phyloP scores from a whole-genome alignment of 805 yeast genomes.

The Kluyveromyces siamensis region DNA sequence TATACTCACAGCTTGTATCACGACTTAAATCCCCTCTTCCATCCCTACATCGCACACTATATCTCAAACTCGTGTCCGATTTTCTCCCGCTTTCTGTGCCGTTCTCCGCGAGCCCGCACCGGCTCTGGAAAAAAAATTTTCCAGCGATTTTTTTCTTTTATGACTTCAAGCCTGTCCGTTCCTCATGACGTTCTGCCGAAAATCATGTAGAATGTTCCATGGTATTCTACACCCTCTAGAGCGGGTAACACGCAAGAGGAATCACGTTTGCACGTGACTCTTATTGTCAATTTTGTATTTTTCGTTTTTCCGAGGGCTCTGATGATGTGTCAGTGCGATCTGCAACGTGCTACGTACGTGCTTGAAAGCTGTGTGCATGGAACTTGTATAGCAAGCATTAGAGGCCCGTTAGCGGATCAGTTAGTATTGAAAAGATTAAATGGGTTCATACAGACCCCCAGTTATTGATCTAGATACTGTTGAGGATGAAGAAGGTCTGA shows the following conservation, averaged over 20 bases:
- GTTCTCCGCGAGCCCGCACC: not conserved
- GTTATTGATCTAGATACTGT: conserved; percentile 20
- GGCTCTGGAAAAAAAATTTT: not conserved
- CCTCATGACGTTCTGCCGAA: no score
- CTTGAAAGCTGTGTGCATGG: no score
- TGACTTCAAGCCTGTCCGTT: not conserved
- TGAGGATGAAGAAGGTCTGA: conserved; percentile 16
- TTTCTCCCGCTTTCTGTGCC: not conserved
- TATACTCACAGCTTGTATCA: not conserved
- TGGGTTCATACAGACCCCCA: not conserved
- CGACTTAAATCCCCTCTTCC: not conserved
- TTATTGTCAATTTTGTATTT: no score
- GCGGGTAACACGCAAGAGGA: no score
- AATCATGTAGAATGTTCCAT: no score
- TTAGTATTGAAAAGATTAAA: not conserved
- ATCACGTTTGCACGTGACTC: no score
- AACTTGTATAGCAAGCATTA: no score
- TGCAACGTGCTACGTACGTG: no score
- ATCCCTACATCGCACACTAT: not conserved
- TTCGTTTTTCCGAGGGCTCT: no score
- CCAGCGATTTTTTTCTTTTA: not conserved
- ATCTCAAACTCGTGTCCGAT: not conserved
- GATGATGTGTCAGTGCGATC: no score
- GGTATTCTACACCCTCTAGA: no score
- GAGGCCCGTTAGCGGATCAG: no score